Evolutionary conservation across 192 early-diverging fungal species (phyloP), one percentile per base, ranked within the genome.

Genomic region (Backusella macrospora): DNA sequence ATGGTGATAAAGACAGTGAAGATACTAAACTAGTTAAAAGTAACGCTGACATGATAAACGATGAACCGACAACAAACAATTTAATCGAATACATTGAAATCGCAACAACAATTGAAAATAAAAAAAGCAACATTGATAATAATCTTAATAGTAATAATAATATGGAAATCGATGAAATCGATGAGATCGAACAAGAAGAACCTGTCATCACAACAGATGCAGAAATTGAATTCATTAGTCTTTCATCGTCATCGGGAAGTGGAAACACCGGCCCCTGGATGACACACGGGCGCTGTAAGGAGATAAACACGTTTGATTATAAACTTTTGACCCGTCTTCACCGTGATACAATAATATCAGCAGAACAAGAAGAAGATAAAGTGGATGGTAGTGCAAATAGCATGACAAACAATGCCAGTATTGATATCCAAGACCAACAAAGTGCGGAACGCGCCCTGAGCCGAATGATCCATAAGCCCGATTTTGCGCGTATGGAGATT

Each of bases 401-500:
- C 8, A 26, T 23, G 52, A 59, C 21, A 59, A 73, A 76, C 9
- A 76, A 84, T 76, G 76, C 78, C 34, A 83, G 68, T 40, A 76
- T 88, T 73, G 72, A 75, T 15, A 78, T 82, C 71, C 79, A 49
- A 63, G 84, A 89, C 55, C 84, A 87, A 40, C 80, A 70, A 34
- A 76, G 74, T 37, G 89, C 85, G 3, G 80, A 78, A 73, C 72
- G 70, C 13, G 80, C 78, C 4, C 65, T 91, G 7, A 83, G 73
- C 38, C 79, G 83, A 6, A 82, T 85, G 12, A 95, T 98, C 63
- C 73, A 79, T 68, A 95, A 98, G 73, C 23, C 62, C 0, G 96
- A 98, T 68, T 99, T 99, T 82, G 47, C 64, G n/a, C 59, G 74
- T 3, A 98, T 99, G 94, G 77, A 86, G 44, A 80, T 99, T 6